Conservation (phyloP, 192 early-diverging fungal genomes). For the Funneliformis geosporum region DNA sequence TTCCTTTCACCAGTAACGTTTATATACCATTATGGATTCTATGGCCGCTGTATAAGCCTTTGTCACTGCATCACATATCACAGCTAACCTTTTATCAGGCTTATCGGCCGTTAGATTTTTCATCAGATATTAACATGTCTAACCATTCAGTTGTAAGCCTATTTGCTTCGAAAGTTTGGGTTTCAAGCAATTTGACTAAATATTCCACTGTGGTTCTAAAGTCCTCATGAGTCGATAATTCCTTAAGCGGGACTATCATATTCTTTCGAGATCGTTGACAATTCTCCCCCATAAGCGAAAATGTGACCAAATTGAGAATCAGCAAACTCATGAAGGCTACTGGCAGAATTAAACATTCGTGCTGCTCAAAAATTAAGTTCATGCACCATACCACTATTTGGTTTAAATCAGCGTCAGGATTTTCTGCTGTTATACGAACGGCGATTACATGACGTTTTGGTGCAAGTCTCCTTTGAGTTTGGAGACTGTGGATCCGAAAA, state of each 20-base stretch:
- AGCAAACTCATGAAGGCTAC: conserved; percentile 98
- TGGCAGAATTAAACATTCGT: conserved; percentile 89
- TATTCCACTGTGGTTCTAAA: conserved; percentile 99
- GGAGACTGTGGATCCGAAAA: conserved; percentile 73
- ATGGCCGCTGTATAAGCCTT: conserved; percentile 58
- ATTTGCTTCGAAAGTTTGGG: conserved; percentile 87
- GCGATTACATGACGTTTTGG: conserved; percentile 98
- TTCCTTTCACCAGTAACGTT: conserved; percentile 84
- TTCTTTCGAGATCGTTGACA: conserved; percentile 93
- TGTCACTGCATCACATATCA: conserved; percentile 93
- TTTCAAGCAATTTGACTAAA: conserved; percentile 90
- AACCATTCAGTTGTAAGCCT: conserved; percentile 94
- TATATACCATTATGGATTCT: conserved; percentile 72
- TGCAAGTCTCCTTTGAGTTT: conserved; percentile 87
- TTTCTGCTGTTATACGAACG: conserved; percentile 98
- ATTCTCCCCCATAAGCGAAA: conserved; percentile 94
- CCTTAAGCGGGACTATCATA: conserved; percentile 96
- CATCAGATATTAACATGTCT: conserved; percentile 85
- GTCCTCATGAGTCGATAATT: conserved; percentile 96
- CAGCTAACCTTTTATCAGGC: conserved; percentile 85
- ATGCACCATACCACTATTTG: conserved; percentile 92
- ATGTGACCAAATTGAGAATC: conserved; percentile 99
- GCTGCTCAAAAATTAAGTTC: conserved; percentile 97
- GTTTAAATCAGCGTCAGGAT: conserved; percentile 99
- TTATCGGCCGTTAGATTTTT: conserved; percentile 87